These are phyloP conservation scores for Auricularia auricula-judae DNA, from an alignment of 768 basidiomycete species.

Conservation along the genomic window DNA sequence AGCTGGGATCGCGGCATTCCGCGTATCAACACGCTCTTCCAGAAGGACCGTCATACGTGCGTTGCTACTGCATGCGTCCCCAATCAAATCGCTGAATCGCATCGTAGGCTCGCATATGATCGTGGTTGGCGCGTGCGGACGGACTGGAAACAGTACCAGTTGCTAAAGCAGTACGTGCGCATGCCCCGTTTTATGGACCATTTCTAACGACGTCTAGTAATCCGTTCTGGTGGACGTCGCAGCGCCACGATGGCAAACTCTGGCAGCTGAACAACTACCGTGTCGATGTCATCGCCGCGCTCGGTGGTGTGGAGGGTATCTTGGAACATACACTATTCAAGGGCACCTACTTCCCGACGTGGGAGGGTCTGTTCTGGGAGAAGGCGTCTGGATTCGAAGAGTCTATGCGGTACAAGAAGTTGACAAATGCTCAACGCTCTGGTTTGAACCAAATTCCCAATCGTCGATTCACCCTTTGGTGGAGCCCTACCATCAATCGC, in stretches of 20 bases:
- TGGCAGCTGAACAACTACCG: conserved; percentile 99
- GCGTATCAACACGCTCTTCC: conserved; percentile 97
- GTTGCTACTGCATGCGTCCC: conserved; percentile 14
- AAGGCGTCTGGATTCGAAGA: conserved; percentile 96
- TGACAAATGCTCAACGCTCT: conserved; percentile 96
- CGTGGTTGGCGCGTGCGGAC: conserved; percentile 98
- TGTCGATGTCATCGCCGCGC: conserved; percentile 95
- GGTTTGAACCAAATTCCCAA: conserved; percentile 98
- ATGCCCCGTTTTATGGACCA: conserved; percentile 6
- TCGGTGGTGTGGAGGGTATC: conserved; percentile 94
- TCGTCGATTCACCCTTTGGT: conserved; percentile 98
- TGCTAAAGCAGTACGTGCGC: conserved; percentile 68
- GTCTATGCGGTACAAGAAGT: conserved; percentile 90
- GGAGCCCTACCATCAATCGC: conserved; percentile 98
- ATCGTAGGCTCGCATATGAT: conserved; percentile 77
- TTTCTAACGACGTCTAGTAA: conserved; percentile 37
- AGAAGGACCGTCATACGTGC: conserved; percentile 91
- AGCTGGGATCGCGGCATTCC: conserved; percentile 99
- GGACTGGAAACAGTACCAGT: conserved; percentile 96
- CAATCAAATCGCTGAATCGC: conserved; percentile 1
- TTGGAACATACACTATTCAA: conserved; percentile 96
- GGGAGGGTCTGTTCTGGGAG: conserved; percentile 99
- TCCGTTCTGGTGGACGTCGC: conserved; percentile 99
- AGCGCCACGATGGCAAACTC: conserved; percentile 90
- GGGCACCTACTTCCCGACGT: conserved; percentile 95